phyloP scores from a whole-genome alignment of 2,329 filamentous ascomycete species.

The Neofusicoccum sp. region DNA sequence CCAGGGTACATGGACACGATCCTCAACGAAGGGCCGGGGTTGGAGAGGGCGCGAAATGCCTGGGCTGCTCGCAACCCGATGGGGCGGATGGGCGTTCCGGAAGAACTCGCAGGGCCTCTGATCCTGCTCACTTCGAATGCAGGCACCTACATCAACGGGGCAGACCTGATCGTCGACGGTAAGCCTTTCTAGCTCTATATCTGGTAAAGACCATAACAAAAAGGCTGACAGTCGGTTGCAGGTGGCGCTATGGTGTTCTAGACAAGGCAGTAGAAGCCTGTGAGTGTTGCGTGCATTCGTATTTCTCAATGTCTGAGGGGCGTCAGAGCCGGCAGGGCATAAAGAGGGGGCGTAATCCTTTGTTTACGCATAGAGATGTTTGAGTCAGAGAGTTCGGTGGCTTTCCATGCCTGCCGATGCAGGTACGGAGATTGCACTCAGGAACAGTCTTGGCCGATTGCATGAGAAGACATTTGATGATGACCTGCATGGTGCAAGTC shows the following conservation, averaged over 20 bases:
- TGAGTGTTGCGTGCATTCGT: too few relatives aligned
- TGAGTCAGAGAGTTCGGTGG: background rate
- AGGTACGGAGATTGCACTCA: background rate
- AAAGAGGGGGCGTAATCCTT: background rate
- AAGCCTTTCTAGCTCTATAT: background rate
- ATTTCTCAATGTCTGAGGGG: too few relatives aligned
- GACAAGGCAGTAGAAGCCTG: background rate
- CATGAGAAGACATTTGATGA: background rate
- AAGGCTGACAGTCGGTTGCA: background rate
- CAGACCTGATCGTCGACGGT: constrained; percentile 68
- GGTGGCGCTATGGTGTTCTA: constrained; percentile 20
- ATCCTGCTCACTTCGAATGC: constrained; percentile 63
- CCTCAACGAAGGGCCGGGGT: constrained; percentile 66
- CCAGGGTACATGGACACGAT: constrained; percentile 81
- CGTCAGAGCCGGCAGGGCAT: background rate
- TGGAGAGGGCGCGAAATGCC: constrained; percentile 55
- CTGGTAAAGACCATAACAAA: background rate
- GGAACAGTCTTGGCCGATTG: background rate
- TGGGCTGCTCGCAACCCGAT: constrained; percentile 65
- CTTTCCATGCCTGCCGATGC: constrained; percentile 13
- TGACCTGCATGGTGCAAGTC: background rate
- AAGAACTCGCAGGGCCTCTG: constrained; percentile 65
- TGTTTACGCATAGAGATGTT: background rate
- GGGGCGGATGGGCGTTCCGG: constrained; percentile 65
- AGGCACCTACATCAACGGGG: constrained; percentile 69